Conservation (phyloP, 1,139 yeast genomes). For the Debaryomycetaceae sp. region DNA sequence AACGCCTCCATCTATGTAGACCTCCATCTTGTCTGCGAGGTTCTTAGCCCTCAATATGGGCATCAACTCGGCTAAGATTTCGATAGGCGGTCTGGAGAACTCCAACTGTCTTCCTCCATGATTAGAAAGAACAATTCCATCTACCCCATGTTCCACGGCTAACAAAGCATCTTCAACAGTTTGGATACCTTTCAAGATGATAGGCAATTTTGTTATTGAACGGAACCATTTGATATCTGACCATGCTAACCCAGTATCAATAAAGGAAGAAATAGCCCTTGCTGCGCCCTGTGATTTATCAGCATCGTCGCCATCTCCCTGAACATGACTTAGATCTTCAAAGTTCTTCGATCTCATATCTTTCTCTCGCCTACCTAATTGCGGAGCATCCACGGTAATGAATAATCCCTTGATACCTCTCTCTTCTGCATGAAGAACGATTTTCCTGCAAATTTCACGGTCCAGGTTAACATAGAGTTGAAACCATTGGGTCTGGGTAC, state of each 20-base stretch:
- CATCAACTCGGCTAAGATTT: constrained; percentile 61
- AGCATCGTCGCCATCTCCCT: constrained; percentile 58
- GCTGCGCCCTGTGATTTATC: constrained; percentile 84
- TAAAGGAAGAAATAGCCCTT: constrained; percentile 77
- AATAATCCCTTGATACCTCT: constrained; percentile 78
- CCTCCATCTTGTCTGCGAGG: constrained; percentile 45
- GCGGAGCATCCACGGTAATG: constrained; percentile 93
- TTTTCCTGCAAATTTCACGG: constrained; percentile 47
- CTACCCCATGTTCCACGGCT: constrained; percentile 61
- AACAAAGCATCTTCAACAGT: constrained; percentile 62
- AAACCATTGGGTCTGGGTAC: constrained; percentile 66
- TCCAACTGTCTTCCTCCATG: constrained; percentile 79
- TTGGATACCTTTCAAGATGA: constrained; percentile 69
- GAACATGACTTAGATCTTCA: constrained; percentile 42
- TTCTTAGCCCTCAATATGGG: constrained; percentile 49
- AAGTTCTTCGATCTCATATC: constrained; percentile 47
- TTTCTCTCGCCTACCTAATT: constrained; percentile 85
- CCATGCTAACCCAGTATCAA: constrained; percentile 78
- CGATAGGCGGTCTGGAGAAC: constrained; percentile 63
- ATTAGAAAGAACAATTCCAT: constrained; percentile 64
- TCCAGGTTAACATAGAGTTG: constrained; percentile 81
- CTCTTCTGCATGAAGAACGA: constrained; percentile 68
- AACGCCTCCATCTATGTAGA: constrained; percentile 64
- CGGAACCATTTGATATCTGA: constrained; percentile 58
- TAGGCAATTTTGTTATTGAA: constrained; percentile 58